Base-by-base conservation (phyloP, 1,284 basidiomycete genomes). In the Lentinula novae-zelandiae region DNA sequence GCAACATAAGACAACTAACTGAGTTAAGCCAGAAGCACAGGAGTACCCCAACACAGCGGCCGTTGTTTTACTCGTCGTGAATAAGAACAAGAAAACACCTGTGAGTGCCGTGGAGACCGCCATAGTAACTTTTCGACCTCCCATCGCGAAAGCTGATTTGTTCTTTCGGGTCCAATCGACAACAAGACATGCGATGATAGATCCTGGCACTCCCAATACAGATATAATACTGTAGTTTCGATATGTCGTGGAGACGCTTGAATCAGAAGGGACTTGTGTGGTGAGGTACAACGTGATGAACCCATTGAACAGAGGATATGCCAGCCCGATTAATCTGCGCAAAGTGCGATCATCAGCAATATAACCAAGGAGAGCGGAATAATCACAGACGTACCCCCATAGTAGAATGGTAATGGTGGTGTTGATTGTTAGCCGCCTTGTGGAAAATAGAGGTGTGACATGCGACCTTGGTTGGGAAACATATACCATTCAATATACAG, bases 1-100 rank as follows among this genome's bases (percentile, higher is more conserved):
- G 9, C 15, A 22, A 36, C 8, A 42, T 12, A 53, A 46, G 3
- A 31, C 31, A 17, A 52, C 58, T 13, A 17, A 60, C 51, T 82
- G 75, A 10, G 80, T 82, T 36, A 86, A 70, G 31, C 76, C 71
- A 27, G 78, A 79, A 0, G 79, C 78, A 60, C 82, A 87, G 44
- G 84, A 83, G 66, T 76, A 83, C 0, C 78, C 85, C 31, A 86
- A 75, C 9, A 85, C 74, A 0, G 76, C 75, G 0, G 73, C 70
- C 8, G 75, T 66, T 12, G 73, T 82, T 54, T 69, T 77, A 52
- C 82, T 81, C 10, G 81, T 82, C 10, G 86, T 88, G 68, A 87
- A 85, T 38, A 81, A 73, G 72, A 87, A 86, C 62, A 88, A 71
- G 70, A 86, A 86, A 51, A 85, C 64, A 7, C 80, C 82, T 0